These are phyloP conservation scores for Verbascum thapsus DNA, from an alignment of 257 asterid genomes.

Conservation along the genomic window DNA sequence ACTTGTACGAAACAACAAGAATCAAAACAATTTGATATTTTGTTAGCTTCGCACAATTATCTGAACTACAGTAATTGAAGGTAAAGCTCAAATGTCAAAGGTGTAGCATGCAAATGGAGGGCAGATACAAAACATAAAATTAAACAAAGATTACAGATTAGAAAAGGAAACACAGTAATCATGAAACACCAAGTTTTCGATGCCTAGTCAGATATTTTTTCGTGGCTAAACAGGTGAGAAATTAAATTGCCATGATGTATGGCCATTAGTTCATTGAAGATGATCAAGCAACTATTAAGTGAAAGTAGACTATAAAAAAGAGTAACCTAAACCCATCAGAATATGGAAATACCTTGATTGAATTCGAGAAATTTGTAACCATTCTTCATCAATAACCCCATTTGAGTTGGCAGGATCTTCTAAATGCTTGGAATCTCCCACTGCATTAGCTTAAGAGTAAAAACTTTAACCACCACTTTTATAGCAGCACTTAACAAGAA, in stretches of 20 bases:
- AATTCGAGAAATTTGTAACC: constrained; percentile 71
- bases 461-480: constrained; percentile 20
- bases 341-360: constrained; percentile 62
- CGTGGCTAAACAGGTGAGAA: not conserved
- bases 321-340: constrained; percentile 1
- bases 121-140: not conserved
- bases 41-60: not conserved
- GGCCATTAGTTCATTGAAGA: not conserved
- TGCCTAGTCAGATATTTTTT: not conserved
- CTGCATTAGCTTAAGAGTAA: constrained; percentile 40
- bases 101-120: not conserved
- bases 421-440: constrained; percentile 35
- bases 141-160: not conserved
- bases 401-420: constrained; percentile 46
- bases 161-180: too few relatives aligned
- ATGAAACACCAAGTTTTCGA: not conserved
- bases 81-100: not conserved
- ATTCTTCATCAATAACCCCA: constrained; percentile 69
- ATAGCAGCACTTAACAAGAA: constrained; percentile 23
- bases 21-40: not conserved
- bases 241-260: not conserved
- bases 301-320: constrained; percentile 10
- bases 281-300: constrained; percentile 13
- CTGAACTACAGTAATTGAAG: not conserved
- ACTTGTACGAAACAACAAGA: not conserved